Evolutionary conservation across 2,329 filamentous ascomycete genomes (phyloP).

Genomic region (Pseudogymnoascus sp.): DNA sequence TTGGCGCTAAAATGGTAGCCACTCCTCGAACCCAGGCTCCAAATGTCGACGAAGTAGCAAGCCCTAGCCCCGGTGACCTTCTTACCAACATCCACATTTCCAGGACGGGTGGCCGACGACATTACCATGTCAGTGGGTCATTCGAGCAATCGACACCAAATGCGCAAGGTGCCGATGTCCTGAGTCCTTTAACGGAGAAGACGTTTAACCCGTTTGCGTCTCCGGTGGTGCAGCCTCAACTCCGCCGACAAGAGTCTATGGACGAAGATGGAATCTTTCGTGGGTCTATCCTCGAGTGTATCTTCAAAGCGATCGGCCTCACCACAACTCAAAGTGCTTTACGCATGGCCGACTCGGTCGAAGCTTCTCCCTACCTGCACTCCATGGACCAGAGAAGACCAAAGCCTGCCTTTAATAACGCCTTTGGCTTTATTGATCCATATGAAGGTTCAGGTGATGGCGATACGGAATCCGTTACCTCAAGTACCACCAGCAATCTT

Average conservation of each 20-base stretch:
- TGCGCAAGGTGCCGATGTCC: constrained; percentile 28
- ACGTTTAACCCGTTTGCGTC: constrained; percentile 53
- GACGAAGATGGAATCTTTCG: constrained; percentile 88
- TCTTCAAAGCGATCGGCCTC: constrained; percentile 88
- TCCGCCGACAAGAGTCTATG: constrained; percentile 70
- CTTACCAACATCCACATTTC: constrained; percentile 70
- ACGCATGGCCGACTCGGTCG: constrained; percentile 66
- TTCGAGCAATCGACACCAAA: constrained; percentile 26
- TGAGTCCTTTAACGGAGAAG: constrained; percentile 37
- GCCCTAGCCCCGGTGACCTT: constrained; percentile 69
- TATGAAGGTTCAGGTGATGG: constrained; percentile 72
- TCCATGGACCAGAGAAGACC: constrained; percentile 78
- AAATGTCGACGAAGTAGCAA: constrained; percentile 33
- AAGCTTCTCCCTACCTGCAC: constrained; percentile 76
- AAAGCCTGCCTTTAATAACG: constrained; percentile 74
- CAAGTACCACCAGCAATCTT: constrained; percentile 57
- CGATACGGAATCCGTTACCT: constrained; percentile 80
- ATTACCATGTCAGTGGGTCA: constrained; percentile 14
- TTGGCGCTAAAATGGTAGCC: constrained; percentile 21
- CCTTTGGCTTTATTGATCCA: constrained; percentile 85
- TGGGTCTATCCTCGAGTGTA: constrained; percentile 85
- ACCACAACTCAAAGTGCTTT: constrained; percentile 60
- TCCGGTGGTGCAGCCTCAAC: constrained; percentile 41
- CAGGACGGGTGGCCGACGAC: constrained; percentile 48
- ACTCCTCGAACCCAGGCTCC: constrained; percentile 11